These are phyloP conservation scores for Cutaneotrichosporon sp. DNA, from an alignment of 1,284 basidiomycete species.

Conservation along the genomic window DNA sequence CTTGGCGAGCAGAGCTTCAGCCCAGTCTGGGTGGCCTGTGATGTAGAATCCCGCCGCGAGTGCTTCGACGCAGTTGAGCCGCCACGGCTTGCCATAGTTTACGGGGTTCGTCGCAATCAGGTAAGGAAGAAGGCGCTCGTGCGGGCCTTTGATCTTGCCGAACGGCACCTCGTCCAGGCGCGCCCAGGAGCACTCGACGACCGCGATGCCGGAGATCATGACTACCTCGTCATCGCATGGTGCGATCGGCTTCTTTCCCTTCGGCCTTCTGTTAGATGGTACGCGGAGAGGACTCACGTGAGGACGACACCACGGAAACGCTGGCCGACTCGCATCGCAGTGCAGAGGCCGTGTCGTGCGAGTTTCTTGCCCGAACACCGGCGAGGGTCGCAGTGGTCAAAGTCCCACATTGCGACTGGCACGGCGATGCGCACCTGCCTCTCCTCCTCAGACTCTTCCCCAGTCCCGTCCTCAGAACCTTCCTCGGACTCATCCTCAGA, in stretches of 20 bases:
- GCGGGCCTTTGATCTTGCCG: slow-evolving; percentile 83
- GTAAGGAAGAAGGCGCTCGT: slow-evolving; percentile 91
- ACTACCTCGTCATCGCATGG: slow-evolving; percentile 84
- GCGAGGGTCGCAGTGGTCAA: slow-evolving; percentile 93
- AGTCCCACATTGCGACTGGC: slow-evolving; percentile 92
- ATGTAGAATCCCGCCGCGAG: slow-evolving; percentile 90
- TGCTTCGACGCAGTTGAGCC: slow-evolving; percentile 87
- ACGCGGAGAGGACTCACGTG: slow-evolving; percentile 62
- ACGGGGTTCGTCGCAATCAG: slow-evolving; percentile 88
- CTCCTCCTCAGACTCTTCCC: slow-evolving; percentile 29
- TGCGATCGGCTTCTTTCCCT: slow-evolving; percentile 75
- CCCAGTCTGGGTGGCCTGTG: slow-evolving; percentile 76
- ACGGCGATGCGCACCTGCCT: slow-evolving; percentile 57
- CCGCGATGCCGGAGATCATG: slow-evolving; percentile 74
- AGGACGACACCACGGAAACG: slow-evolving; percentile 89
- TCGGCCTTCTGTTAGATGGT: slow-evolving; percentile 62
- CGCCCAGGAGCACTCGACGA: slow-evolving; percentile 98
- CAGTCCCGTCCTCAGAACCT: slow-evolving; percentile 33
- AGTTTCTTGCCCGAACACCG: slow-evolving; percentile 95
- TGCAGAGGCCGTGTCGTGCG: slow-evolving; percentile 77
- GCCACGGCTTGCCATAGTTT: slow-evolving; percentile 93
- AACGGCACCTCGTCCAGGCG: slow-evolving; percentile 92
- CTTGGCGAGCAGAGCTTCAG: slow-evolving; percentile 68
- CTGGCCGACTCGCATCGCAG: slow-evolving; percentile 77
- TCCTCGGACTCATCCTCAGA: slow-evolving; percentile 32